phyloP scores from a whole-genome alignment of 2,329 filamentous ascomycete species.

The Anthostomella pinea region DNA sequence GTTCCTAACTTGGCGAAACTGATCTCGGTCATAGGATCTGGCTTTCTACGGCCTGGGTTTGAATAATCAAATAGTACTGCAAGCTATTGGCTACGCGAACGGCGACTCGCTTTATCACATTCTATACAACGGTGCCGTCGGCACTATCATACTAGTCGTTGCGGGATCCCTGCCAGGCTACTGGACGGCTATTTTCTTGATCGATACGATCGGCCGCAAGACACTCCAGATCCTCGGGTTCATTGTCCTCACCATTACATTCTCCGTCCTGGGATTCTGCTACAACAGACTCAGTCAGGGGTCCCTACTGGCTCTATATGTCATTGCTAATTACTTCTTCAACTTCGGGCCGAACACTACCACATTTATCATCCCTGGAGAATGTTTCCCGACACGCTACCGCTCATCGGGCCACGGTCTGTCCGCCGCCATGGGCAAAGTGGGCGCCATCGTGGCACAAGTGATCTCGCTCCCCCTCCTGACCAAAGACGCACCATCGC shows the following conservation, averaged over 20 bases:
- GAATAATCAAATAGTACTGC: constrained; percentile 71
- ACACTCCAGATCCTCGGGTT: constrained; percentile 68
- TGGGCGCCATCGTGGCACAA: constrained; percentile 67
- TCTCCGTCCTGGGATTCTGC: constrained; percentile 60
- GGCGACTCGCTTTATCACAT: constrained; percentile 64
- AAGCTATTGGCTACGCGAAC: constrained; percentile 67
- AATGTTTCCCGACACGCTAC: constrained; percentile 64
- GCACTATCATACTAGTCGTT: constrained; percentile 73
- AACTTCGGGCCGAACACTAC: constrained; percentile 65
- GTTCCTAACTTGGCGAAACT: constrained; percentile 6
- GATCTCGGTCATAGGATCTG: constrained; percentile 47
- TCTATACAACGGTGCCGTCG: constrained; percentile 70
- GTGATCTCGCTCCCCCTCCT: constrained; percentile 62
- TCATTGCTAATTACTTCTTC: constrained; percentile 65
- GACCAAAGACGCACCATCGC: constrained; percentile 50
- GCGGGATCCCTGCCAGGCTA: constrained; percentile 79
- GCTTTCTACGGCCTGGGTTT: constrained; percentile 70
- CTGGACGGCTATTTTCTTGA: constrained; percentile 70
- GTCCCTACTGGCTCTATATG: constrained; percentile 58
- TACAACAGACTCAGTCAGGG: constrained; percentile 47
- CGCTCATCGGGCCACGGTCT: constrained; percentile 62
- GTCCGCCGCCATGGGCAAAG: constrained; percentile 64
- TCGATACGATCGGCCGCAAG: constrained; percentile 76
- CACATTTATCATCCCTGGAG: constrained; percentile 63
- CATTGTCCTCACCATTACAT: constrained; percentile 57